A percentile compares a stretch with the other conserved stretches of the same genome.
These are phyloP conservation scores for Fermentozyma sake DNA, from an alignment of 1,139 yeast genomes.

Conservation along the genomic window DNA sequence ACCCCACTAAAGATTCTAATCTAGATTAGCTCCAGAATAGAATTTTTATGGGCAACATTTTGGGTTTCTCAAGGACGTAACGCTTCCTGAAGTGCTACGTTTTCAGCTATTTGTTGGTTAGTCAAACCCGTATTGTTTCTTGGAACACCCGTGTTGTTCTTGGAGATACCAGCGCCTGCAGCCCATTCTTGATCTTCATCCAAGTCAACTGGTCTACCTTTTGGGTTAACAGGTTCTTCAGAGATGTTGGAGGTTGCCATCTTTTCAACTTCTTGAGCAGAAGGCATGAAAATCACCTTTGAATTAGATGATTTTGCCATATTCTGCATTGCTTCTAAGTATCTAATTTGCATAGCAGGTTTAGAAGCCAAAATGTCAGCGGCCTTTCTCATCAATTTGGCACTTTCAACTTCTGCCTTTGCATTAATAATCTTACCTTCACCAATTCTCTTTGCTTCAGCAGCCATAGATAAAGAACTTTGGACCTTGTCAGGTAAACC, in stretches of 20 bases:
- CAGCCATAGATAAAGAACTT: conserved; percentile 65
- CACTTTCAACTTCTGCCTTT: conserved; percentile 72
- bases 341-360: conserved; percentile 77
- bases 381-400: conserved; percentile 74
- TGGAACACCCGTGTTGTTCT: no score
- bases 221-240: conserved; percentile 4
- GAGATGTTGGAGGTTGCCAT: conserved; percentile 17
- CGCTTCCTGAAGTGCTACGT: conserved; percentile 17
- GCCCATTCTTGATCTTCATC: conserved; percentile 17
- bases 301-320: conserved; percentile 63
- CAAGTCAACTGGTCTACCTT: conserved; percentile 9
- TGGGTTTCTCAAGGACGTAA: no score
- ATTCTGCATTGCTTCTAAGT: conserved; percentile 73
- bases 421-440: conserved; percentile 76
- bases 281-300: conserved; percentile 74
- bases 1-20: no score
- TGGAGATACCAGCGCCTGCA: conserved; percentile 1
- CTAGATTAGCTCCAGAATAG: no score
- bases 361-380: conserved; percentile 73
- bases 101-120: conserved; percentile 10
- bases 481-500: conserved; percentile 55
- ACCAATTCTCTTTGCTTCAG: conserved; percentile 74
- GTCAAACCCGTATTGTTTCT: no score
- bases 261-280: conserved; percentile 39
- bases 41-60: no score